Conservation (phyloP, 73 alveolate species). For the Paramecium caudatum region DNA sequence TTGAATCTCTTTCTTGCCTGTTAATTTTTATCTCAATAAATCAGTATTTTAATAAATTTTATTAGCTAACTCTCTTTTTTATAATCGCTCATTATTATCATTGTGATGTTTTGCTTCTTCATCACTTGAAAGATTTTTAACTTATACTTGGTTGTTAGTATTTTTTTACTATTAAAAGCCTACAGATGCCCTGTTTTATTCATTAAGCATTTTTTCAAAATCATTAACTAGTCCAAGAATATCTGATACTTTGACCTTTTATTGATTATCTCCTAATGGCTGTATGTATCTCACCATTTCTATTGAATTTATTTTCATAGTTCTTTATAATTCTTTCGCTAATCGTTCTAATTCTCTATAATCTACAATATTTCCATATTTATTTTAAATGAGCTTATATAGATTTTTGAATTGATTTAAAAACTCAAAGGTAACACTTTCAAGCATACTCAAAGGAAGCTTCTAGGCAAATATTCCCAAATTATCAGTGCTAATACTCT, state of each 20-base stretch:
- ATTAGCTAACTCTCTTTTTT: background rate
- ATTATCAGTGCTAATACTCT: background rate
- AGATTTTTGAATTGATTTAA: slow-evolving; percentile 36
- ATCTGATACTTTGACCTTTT: background rate
- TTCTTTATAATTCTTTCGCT: slow-evolving; percentile 22
- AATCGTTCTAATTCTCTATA: slow-evolving; percentile 25
- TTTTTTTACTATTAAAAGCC: background rate
- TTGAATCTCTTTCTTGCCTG: background rate
- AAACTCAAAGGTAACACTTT: slow-evolving; percentile 3
- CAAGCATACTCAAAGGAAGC: slow-evolving; percentile 27
- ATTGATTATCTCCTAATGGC: background rate
- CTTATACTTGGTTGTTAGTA: background rate
- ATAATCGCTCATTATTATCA: background rate
- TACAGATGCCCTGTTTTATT: background rate
- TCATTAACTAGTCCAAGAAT: slow-evolving; percentile 32
- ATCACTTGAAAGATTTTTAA: background rate
- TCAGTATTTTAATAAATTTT: slow-evolving; percentile 1
- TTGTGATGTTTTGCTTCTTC: background rate
- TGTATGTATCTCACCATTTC: slow-evolving; percentile 41
- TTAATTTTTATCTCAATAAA: background rate
- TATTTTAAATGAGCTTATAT: slow-evolving; percentile 10
- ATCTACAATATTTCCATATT: slow-evolving; percentile 1
- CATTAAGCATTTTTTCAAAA: slow-evolving; percentile 18
- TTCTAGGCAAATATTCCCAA: slow-evolving; percentile 22
- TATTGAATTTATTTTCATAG: background rate